Evolutionary conservation across 2,329 filamentous ascomycete genomes (phyloP).

Genomic region (Scortechinia acanthostroma): DNA sequence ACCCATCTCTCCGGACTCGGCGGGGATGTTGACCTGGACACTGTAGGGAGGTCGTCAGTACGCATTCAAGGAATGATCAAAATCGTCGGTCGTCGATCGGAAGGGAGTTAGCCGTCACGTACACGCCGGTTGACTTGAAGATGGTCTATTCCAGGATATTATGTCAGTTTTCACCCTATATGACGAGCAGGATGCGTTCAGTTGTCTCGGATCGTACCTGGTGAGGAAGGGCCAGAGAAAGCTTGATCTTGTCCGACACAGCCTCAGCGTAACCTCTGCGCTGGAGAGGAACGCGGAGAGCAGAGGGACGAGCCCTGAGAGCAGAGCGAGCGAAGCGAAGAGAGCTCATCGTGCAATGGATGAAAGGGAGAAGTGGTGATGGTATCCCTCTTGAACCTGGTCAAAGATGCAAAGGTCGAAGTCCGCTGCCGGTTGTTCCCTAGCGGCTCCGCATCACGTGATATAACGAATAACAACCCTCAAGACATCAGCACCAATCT

Average conservation of each 20-base stretch:
- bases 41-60: conserved; percentile 1
- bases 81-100: too few relatives aligned
- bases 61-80: not conserved
- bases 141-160: conserved; percentile 30
- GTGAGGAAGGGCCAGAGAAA: conserved; percentile 94
- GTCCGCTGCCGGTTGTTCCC: conserved; percentile 1
- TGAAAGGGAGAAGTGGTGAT: not conserved
- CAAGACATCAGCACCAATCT: too few relatives aligned
- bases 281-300: conserved; percentile 70
- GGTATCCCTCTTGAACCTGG: conserved; percentile 1
- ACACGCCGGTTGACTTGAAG: conserved; percentile 59
- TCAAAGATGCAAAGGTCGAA: not conserved
- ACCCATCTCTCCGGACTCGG: conserved; percentile 98
- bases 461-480: too few relatives aligned
- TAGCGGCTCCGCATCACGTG: conserved; percentile 2
- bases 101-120: not conserved
- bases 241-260: conserved; percentile 89
- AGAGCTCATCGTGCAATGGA: conserved; percentile 71
- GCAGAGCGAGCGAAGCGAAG: conserved; percentile 86
- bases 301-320: conserved; percentile 73
- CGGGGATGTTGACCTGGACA: conserved; percentile 97
- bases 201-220: conserved; percentile 47
- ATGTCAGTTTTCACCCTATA: too few relatives aligned
- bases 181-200: too few relatives aligned
- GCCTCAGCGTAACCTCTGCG: conserved; percentile 88